Evolutionary conservation across 768 basidiomycete genomes (phyloP), one percentile per base, ranked within the genome.

Genomic region (Russula ochroleuca): DNA sequence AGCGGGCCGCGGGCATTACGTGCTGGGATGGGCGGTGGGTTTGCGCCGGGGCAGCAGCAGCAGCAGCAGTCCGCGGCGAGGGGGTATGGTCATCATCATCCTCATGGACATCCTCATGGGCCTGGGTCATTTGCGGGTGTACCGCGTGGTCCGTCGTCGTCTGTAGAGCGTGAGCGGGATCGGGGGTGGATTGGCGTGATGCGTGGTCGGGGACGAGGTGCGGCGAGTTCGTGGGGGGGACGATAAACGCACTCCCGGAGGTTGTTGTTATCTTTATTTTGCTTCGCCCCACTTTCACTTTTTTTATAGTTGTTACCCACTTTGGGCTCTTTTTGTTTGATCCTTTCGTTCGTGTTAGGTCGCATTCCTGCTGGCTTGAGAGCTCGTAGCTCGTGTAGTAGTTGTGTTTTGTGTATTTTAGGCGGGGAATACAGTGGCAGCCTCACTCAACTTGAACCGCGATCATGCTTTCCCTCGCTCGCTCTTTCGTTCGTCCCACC

Each of bases 1-100:
- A 67, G 66, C 9, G 68, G 68, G 17, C 68, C 68, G 4, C 66
- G 68, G 8, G 68, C 68, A 14, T 57, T 68, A 11, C 62, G 68
- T 3, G 62, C 59, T 1, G 58, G 67, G 1, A n/a, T 68, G 61
- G 55, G 52, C 11, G 61, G 53, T 47, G 45, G 45, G n/a, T 47
- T 47, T 47, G 45, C 45, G n/a, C 21, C 45, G n/a, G 45, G 45
- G 45, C 45, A 47, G 45, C 45, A 21, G 45, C 45, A 35, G 35
- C 35, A 47, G 11, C 45, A 21, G 45, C 45, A 21, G 45, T 21
- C 45, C 21, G 21, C 10, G 21, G 5, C 45, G 5, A 47, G 45
- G 21, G 45, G 45, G 21, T 47, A 47, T 17, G 45, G 45, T 21
- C 45, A 47, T 23, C 41, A 41, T 41, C 45, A 47, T 47, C 45